A percentile compares a stretch with the other conserved stretches of the same genome.
Conservation (phyloP, 108 stramenopile genomes). For the Fistulifera solaris region DNA sequence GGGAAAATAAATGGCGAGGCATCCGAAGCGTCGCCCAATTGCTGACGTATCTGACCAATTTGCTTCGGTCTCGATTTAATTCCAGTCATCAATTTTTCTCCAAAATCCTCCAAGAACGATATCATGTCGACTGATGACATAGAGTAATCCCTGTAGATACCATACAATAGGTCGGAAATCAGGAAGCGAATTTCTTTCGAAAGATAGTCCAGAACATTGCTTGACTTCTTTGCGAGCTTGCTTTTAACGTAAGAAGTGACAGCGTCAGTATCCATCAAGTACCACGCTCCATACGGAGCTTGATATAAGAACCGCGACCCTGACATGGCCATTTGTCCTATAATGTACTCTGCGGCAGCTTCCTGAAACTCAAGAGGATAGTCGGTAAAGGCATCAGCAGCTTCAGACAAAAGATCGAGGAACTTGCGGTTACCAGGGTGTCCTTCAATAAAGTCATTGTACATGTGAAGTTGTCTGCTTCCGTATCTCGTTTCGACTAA, state of each 20-base stretch:
- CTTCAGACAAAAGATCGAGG: background rate
- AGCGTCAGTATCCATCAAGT: background rate
- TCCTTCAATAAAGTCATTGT: slow-evolving; percentile 21
- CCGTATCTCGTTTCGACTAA: slow-evolving; percentile 22
- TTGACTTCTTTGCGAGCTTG: background rate
- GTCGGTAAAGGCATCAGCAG: background rate
- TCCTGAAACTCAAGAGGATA: background rate
- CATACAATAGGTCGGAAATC: background rate
- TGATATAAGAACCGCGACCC: slow-evolving; percentile 7
- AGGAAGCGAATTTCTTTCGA: background rate
- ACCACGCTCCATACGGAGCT: slow-evolving; percentile 5
- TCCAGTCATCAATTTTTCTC: slow-evolving; percentile 1
- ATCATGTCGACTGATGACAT: background rate
- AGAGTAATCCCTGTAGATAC: background rate
- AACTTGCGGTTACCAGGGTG: slow-evolving; percentile 21
- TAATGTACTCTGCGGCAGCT: background rate
- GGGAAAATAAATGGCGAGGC: too few species aligned
- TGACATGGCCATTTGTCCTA: background rate
- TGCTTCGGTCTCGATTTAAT: too few species aligned
- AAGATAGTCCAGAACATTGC: background rate
- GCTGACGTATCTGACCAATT: too few species aligned
- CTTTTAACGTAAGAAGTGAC: background rate
- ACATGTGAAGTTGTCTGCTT: slow-evolving; percentile 4
- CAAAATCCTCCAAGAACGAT: background rate
- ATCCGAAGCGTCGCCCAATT: too few species aligned